Evolutionary conservation across 192 early-diverging fungal genomes (phyloP).

Genomic region (Umbelopsis sp.): DNA sequence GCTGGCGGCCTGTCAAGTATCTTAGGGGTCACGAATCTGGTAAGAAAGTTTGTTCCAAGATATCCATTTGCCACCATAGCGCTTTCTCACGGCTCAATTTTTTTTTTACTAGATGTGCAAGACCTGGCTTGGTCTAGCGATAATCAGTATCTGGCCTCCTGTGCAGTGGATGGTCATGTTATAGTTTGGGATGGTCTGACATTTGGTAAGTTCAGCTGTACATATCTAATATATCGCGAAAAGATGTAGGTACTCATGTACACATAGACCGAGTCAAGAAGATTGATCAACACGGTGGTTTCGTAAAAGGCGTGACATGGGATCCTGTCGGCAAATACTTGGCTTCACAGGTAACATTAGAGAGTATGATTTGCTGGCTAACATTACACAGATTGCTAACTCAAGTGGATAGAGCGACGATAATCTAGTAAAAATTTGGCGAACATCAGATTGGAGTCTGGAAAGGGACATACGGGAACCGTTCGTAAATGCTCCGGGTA

Average conservation of each 20-base stretch:
- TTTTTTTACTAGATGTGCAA: conserved; percentile 69
- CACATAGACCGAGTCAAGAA: conserved; percentile 59
- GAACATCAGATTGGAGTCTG: conserved; percentile 85
- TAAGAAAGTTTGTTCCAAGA: conserved; percentile 21
- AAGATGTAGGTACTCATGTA: not conserved
- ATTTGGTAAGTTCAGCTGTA: conserved; percentile 58
- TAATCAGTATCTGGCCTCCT: conserved; percentile 84
- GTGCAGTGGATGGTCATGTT: conserved; percentile 82
- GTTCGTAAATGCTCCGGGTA: conserved; percentile 75
- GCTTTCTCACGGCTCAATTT: not conserved
- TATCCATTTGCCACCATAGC: not conserved
- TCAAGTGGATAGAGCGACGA: conserved; percentile 78
- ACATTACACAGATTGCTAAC: not conserved
- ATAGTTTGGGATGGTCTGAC: conserved; percentile 86
- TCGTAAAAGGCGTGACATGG: conserved; percentile 97
- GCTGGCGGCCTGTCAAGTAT: conserved; percentile 73
- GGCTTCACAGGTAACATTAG: conserved; percentile 73
- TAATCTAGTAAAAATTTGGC: conserved; percentile 84
- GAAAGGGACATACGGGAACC: conserved; percentile 75
- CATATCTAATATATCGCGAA: not conserved
- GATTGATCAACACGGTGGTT: conserved; percentile 74
- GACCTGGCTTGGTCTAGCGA: conserved; percentile 93
- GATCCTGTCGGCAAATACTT: conserved; percentile 95
- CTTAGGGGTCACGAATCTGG: conserved; percentile 84
- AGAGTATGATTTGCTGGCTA: not conserved